These are phyloP conservation scores for Phylloporus sp. DNA, from an alignment of 768 basidiomycete genomes.

Conservation along the genomic window DNA sequence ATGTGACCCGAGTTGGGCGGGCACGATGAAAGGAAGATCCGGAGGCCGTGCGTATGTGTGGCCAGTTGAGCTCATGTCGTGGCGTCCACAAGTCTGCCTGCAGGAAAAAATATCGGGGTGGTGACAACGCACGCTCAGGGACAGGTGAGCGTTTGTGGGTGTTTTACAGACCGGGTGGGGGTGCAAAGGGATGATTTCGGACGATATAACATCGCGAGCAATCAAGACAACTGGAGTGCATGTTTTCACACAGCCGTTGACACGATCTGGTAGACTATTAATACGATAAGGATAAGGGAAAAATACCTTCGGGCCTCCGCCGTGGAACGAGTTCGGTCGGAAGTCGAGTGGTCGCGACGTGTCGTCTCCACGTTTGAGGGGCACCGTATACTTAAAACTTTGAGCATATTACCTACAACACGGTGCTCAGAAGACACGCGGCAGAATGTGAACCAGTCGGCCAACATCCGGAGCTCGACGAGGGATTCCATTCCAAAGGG, in stretches of 20 bases:
- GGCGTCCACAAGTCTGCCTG: constrained; percentile 24
- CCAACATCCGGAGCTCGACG: constrained; percentile 16
- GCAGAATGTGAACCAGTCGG: not conserved
- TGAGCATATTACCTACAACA: too few species aligned
- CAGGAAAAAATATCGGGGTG: constrained; percentile 15
- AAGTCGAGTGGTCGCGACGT: not conserved
- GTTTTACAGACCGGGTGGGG: constrained; percentile 14
- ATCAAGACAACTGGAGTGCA: not conserved
- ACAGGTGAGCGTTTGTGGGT: constrained; percentile 5
- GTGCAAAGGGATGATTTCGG: not conserved
- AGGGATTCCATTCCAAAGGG: constrained; percentile 16
- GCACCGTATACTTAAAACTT: too few species aligned
- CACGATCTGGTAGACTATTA: not conserved
- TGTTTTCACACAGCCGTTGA: not conserved
- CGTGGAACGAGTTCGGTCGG: constrained; percentile 5
- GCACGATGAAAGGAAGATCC: constrained; percentile 23
- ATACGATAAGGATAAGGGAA: constrained; percentile 4
- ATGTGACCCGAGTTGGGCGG: constrained; percentile 11
- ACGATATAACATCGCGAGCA: not conserved
- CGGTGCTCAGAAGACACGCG: constrained; percentile 1
- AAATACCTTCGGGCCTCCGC: not conserved
- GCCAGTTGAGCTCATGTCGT: constrained; percentile 8
- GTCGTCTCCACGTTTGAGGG: not conserved
- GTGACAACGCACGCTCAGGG: constrained; percentile 12
- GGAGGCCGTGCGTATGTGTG: constrained; percentile 15